These are phyloP conservation scores for Psilocybe azurescens DNA, from an alignment of 768 basidiomycete genomes.

Conservation along the genomic window DNA sequence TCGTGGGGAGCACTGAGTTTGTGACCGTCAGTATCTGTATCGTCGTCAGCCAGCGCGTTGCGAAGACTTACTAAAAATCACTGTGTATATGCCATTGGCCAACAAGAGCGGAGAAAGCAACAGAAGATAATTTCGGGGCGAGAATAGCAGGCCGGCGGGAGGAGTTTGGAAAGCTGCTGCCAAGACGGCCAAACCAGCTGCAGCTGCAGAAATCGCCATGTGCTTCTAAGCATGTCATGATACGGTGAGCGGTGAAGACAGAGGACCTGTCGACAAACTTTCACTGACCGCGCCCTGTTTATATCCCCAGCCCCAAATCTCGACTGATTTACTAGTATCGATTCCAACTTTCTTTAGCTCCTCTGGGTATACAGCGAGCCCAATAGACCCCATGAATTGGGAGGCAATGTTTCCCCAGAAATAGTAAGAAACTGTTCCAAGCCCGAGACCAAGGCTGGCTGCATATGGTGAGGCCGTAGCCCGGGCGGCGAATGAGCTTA, in stretches of 20 bases:
- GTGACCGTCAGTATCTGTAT: too few relatives aligned
- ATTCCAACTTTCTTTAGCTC: constrained; percentile 11
- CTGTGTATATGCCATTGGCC: not conserved
- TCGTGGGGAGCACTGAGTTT: constrained; percentile 13
- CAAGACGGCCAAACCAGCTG: not conserved
- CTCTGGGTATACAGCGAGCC: constrained; percentile 5
- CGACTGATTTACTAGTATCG: constrained; percentile 4
- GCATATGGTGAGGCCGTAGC: constrained; percentile 10
- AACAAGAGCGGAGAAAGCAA: not conserved
- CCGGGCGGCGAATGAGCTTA: constrained; percentile 1
- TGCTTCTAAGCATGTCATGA: not conserved
- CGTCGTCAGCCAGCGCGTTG: not conserved
- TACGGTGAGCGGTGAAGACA: too few relatives aligned
- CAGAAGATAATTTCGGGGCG: constrained; percentile 7
- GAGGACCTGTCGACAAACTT: not conserved
- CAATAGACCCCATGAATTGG: not conserved
- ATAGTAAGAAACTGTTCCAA: constrained; percentile 11
- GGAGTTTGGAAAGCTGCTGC: constrained; percentile 6
- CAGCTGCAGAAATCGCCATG: not conserved
- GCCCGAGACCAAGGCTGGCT: constrained; percentile 6
- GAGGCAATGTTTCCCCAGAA: constrained; percentile 17
- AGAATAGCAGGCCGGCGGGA: not conserved
- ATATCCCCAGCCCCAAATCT: constrained; percentile 15
- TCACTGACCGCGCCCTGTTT: constrained; percentile 13
- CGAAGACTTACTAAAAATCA: not conserved